phyloP scores from a whole-genome alignment of 768 basidiomycete genomes.

The Sarcodon aspratus region DNA sequence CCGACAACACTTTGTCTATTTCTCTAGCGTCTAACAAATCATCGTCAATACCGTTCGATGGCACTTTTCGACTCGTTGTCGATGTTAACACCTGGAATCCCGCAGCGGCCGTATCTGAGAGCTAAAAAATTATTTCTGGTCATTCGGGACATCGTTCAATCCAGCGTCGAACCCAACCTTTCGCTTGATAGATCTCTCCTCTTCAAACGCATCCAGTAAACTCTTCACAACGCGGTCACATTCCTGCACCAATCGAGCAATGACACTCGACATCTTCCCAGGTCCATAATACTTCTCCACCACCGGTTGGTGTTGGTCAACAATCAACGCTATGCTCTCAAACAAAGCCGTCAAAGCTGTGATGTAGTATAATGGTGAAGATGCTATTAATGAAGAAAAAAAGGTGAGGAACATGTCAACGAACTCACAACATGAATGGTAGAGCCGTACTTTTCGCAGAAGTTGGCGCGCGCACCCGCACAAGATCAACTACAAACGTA shows the following conservation, averaged over 20 bases:
- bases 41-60: conserved; percentile 26
- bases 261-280: conserved; percentile 77
- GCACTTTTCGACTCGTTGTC: conserved; percentile 3
- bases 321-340: conserved; percentile 90
- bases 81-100: conserved; percentile 10
- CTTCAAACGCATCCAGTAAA: conserved; percentile 80
- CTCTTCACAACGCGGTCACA: conserved; percentile 75
- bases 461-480: conserved; percentile 64
- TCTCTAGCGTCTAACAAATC: conserved; percentile 73
- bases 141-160: conserved; percentile 3
- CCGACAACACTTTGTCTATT: conserved; percentile 82
- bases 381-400: conserved; percentile 38
- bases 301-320: conserved; percentile 95
- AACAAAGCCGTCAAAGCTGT: conserved; percentile 84
- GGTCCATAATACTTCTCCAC: conserved; percentile 96
- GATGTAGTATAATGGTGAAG: conserved; percentile 87
- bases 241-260: conserved; percentile 68
- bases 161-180: conserved; percentile 38
- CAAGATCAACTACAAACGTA: conserved; percentile 84
- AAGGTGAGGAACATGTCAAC: conserved; percentile 4
- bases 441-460: conserved; percentile 65
- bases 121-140: conserved; percentile 12
- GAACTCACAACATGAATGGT: conserved; percentile 1
- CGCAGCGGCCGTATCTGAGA: conserved; percentile 22
- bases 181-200: conserved; percentile 74